phyloP scores from a whole-genome alignment of 257 asterid species.

The Catharanthus roseus region DNA sequence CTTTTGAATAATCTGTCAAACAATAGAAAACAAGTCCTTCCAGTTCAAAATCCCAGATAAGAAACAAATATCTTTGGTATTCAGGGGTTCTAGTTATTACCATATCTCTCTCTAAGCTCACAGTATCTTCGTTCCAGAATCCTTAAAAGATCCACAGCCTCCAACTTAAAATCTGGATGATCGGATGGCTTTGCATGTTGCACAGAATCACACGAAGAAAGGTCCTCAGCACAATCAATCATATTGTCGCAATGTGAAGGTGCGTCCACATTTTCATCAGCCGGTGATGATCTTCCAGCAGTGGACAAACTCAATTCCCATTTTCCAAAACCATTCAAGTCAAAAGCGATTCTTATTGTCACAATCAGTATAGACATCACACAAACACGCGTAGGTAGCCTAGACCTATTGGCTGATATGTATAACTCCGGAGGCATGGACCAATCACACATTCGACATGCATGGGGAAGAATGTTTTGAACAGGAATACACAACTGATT shows the following conservation, averaged over 20 bases:
- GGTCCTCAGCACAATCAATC: constrained; percentile 18
- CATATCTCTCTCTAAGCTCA: constrained; percentile 43
- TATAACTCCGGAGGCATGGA: constrained; percentile 61
- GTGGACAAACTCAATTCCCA: constrained; percentile 63
- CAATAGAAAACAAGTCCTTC: constrained; percentile 15
- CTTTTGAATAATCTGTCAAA: constrained; percentile 46
- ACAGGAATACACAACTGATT: constrained; percentile 52
- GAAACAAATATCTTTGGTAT: background rate
- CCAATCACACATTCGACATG: constrained; percentile 69
- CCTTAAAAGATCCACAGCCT: constrained; percentile 41
- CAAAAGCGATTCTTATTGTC: constrained; percentile 49
- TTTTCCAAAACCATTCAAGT: constrained; percentile 69
- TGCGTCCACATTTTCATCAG: constrained; percentile 17
- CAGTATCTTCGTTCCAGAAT: constrained; percentile 46
- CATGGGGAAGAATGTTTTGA: constrained; percentile 43
- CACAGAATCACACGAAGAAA: constrained; percentile 20
- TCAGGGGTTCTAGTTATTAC: constrained; percentile 31
- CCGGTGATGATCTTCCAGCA: constrained; percentile 18
- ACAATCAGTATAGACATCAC: constrained; percentile 77
- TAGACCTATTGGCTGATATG: constrained; percentile 44
- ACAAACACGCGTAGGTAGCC: constrained; percentile 60
- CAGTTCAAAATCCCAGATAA: background rate
- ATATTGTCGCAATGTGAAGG: constrained; percentile 8
- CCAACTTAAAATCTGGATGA: constrained; percentile 25
- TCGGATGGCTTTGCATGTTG: constrained; percentile 19